Evolutionary conservation across 2,329 filamentous ascomycete genomes (phyloP), one percentile per base, ranked within the genome.

Genomic region (Xylariaceae sp.): DNA sequence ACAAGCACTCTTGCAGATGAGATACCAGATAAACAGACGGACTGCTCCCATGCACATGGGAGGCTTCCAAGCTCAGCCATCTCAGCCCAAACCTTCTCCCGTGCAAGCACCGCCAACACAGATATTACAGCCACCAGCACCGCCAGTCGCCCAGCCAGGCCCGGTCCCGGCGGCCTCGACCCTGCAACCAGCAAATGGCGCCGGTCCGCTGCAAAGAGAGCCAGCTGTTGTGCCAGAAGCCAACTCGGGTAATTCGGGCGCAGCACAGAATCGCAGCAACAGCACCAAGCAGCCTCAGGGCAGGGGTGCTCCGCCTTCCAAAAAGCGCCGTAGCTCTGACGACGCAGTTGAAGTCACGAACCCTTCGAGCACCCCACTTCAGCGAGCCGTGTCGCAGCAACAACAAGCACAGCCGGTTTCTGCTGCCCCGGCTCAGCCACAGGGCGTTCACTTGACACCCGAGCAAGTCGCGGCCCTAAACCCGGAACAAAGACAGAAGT

Each of bases 271-370:
- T 6, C 59, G 59, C 36, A 57, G 54, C 34, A 53, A 51, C 13
- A 57, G 54, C 34, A 53, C 50, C 13, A 60, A 59, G 12, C 54
- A 53, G 14, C 41, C 52, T 5, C 56, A 49, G 35, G 64, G 58
- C 40, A 65, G 56, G 31, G 66, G 65, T 23, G 55, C 63, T 19
- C 54, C 58, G 21, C 57, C 62, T 4, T 54, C 59, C 17, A 75
- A 71, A 54, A 77, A 78, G 59, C 69, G 74, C 1, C 61, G 71
- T 3, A 71, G 61, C 36, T 58, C 63, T 3, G 73, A 76, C 16
- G 72, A 75, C 32, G 43, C 51, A 17, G 47, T 52, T 7, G 58
- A 60, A 36, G 49, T 49, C 15, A 41, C 50, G 4, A 52, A 51
- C 31, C 36, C 50, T 2, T 43, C 54, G 9, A 42, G 28, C 14